Conservation (phyloP, 2,329 filamentous ascomycete species). For the Fusarium tanahbumbuense region DNA sequence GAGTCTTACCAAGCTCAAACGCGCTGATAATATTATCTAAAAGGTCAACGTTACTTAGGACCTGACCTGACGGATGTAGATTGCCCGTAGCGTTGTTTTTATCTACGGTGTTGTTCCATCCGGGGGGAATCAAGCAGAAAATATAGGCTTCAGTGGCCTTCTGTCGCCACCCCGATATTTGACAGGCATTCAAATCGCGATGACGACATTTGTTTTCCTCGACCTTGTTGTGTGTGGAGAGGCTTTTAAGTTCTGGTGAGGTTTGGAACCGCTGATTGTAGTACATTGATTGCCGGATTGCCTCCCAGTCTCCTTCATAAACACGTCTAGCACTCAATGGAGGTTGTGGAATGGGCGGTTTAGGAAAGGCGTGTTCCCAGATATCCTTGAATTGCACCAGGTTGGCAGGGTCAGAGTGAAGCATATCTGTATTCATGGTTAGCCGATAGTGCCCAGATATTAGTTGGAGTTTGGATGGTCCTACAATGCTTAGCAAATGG, state of each 20-base stretch:
- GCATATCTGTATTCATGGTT: neutral
- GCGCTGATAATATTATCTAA: too few species aligned
- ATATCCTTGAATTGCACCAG: rapidly evolving
- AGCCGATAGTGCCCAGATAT: neutral
- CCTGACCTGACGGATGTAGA: rapidly evolving
- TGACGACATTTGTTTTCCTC: rapidly evolving
- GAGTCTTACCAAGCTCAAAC: too few species aligned
- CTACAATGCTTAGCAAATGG: neutral
- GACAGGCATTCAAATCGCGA: too few species aligned
- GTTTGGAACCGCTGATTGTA: too few species aligned
- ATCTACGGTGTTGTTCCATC: neutral
- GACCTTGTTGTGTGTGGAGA: rapidly evolving
- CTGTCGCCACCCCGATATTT: rapidly evolving
- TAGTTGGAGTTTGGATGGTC: neutral
- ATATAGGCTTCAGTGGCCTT: rapidly evolving
- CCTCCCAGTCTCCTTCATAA: rapidly evolving
- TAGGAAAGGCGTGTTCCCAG: neutral
- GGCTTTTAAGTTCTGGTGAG: too few species aligned
- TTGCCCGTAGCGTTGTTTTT: neutral
- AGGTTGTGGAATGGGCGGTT: rapidly evolving
- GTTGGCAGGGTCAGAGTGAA: neutral
- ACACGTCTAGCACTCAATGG: rapidly evolving
- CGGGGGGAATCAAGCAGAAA: neutral
- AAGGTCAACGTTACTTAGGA: rapidly evolving
- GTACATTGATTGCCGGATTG: too few species aligned